Evolutionary conservation across 192 early-diverging fungal species (phyloP).

Genomic region (Lunasporangiospora selenospora): DNA sequence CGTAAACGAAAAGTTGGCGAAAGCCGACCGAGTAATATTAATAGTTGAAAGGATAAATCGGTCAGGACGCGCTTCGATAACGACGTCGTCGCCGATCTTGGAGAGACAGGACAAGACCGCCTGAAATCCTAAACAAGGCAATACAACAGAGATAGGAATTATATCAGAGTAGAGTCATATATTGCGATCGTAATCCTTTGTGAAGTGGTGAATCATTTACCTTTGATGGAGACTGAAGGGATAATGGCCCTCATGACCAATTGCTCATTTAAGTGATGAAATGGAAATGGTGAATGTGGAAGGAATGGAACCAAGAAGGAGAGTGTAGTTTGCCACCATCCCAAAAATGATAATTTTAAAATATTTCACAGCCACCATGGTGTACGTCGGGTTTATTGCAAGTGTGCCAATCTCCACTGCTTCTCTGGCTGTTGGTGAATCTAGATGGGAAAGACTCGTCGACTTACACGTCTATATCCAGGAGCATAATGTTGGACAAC

Average conservation of each 20-base stretch:
- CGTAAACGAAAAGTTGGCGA: constrained; percentile 61
- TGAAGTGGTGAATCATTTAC: constrained; percentile 1
- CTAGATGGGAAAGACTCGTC: no score
- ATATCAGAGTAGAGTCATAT: not conserved
- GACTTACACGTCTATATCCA: constrained; percentile 10
- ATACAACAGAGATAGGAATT: not conserved
- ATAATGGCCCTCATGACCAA: constrained; percentile 40
- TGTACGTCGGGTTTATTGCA: no score
- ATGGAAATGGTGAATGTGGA: no score
- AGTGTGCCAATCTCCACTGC: no score
- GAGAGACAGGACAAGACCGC: constrained; percentile 62
- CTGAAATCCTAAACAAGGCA: constrained; percentile 51
- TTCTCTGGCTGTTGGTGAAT: no score
- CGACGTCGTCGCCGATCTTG: constrained; percentile 69
- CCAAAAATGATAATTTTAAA: no score
- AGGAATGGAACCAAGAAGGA: no score
- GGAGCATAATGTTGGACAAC: constrained; percentile 7
- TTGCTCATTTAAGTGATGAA: not conserved
- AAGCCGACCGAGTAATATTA: constrained; percentile 73
- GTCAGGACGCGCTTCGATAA: constrained; percentile 61
- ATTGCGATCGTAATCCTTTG: not conserved
- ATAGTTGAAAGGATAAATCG: constrained; percentile 64
- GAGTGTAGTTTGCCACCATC: no score
- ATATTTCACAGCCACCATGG: no score
- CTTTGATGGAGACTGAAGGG: constrained; percentile 40